These are phyloP conservation scores for Penicillium tannophilum DNA, from an alignment of 495 filamentous ascomycete genomes.

Conservation along the genomic window DNA sequence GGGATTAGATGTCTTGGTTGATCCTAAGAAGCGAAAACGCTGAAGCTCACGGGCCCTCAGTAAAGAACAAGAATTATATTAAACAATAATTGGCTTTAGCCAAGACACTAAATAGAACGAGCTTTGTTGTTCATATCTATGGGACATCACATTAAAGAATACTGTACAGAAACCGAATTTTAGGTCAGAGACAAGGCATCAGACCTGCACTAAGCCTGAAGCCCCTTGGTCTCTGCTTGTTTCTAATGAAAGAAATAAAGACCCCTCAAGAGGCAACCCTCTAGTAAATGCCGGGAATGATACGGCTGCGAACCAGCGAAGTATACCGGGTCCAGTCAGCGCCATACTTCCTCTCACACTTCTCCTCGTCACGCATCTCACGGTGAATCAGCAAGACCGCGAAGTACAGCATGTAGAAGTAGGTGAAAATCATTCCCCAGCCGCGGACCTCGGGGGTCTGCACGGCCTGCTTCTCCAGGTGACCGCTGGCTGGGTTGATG, in stretches of 20 bases:
- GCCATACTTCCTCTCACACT: conserved; percentile 91
- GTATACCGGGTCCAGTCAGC: conserved; percentile 92
- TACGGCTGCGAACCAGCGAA: conserved; percentile 77
- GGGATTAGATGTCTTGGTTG: conserved; percentile 39
- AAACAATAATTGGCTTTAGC: conserved; percentile 2
- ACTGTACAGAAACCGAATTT: conserved; percentile 12
- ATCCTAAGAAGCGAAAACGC: conserved; percentile 41
- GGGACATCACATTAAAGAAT: neutral
- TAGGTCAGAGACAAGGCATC: neutral
- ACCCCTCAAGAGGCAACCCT: neutral
- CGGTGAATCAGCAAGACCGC: conserved; percentile 86
- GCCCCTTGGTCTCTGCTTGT: neutral
- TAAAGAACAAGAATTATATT: conserved; percentile 10
- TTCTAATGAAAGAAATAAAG: neutral
- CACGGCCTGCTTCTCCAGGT: conserved; percentile 59
- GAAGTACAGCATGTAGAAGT: conserved; percentile 96
- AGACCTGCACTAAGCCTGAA: neutral
- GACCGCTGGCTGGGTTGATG: conserved; percentile 51
- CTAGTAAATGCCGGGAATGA: conserved; percentile 90
- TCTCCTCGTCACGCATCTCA: conserved; percentile 89
- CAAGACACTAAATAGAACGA: neutral
- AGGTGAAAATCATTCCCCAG: conserved; percentile 85
- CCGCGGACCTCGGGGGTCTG: conserved; percentile 69
- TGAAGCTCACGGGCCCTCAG: conserved; percentile 11
- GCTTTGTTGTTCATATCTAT: neutral